These are phyloP conservation scores for Rhipidocladum racemiflorum DNA, from an alignment of 176 grass and related monocot genomes.

Conservation along the genomic window DNA sequence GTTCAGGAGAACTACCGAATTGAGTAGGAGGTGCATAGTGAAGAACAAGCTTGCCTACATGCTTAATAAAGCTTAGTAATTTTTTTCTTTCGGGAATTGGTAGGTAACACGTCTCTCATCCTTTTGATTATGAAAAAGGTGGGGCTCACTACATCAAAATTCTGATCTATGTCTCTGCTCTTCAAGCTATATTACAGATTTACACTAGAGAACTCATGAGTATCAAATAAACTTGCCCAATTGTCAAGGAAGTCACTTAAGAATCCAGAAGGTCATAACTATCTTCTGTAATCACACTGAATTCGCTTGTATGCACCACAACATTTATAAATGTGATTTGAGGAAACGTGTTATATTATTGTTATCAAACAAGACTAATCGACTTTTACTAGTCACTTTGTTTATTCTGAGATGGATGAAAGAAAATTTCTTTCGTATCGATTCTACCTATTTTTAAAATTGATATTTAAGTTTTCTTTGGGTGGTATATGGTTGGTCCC, in stretches of 20 bases:
- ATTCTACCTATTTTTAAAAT: not conserved
- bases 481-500: not conserved
- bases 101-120: not conserved
- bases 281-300: constrained; percentile 1
- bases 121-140: constrained; percentile 16
- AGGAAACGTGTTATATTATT: not conserved
- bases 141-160: not conserved
- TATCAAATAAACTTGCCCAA: constrained; percentile 1
- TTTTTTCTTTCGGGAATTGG: not conserved
- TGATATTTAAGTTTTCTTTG: not conserved
- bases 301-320: not conserved
- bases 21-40: not conserved
- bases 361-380: not conserved
- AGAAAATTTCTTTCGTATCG: not conserved
- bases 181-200: constrained; percentile 17
- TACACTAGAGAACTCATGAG: not conserved
- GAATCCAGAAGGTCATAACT: not conserved
- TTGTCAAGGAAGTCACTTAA: constrained; percentile 1
- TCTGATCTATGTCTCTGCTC: not conserved
- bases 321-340: constrained; percentile 5
- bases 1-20: not conserved
- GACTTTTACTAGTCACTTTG: not conserved
- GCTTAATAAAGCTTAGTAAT: not conserved
- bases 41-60: not conserved
- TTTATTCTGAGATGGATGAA: not conserved